phyloP scores from a whole-genome alignment of 495 filamentous ascomycete species.

The Neurospora sp. region DNA sequence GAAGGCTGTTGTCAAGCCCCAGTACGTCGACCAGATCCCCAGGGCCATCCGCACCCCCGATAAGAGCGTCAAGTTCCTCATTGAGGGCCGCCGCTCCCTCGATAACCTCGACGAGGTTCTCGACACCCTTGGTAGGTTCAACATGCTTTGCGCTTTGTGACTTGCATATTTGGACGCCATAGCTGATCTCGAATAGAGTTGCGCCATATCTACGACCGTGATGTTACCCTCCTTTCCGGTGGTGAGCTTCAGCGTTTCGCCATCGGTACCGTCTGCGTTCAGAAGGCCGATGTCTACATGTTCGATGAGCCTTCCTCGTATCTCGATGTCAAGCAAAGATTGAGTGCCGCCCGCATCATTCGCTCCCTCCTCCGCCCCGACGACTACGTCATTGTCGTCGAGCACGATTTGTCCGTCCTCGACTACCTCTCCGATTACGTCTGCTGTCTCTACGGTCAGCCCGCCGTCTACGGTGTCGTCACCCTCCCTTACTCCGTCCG shows the following conservation, averaged over 20 bases:
- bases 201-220: slow-evolving; percentile 74
- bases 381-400: slow-evolving; percentile 95
- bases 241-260: slow-evolving; percentile 97
- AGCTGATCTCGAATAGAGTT: slow-evolving; percentile 48
- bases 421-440: slow-evolving; percentile 98
- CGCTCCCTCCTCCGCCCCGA: slow-evolving; percentile 76
- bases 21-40: slow-evolving; percentile 97
- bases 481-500: slow-evolving; percentile 90
- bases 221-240: slow-evolving; percentile 81
- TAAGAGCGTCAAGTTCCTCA: slow-evolving; percentile 63
- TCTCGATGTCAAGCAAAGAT: slow-evolving; percentile 93
- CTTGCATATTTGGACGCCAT: slow-evolving; percentile 6
- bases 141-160: slow-evolving; percentile 24
- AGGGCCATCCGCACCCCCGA: slow-evolving; percentile 73
- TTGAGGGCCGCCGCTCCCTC: slow-evolving; percentile 62
- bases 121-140: slow-evolving; percentile 51
- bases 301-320: slow-evolving; percentile 99
- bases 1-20: slow-evolving; percentile 95
- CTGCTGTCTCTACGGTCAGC: slow-evolving; percentile 90
- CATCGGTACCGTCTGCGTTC: slow-evolving; percentile 89
- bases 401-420: slow-evolving; percentile 95
- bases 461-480: slow-evolving; percentile 96
- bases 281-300: slow-evolving; percentile 98
- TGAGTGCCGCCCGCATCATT: slow-evolving; percentile 84
- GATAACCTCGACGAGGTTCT: slow-evolving; percentile 78